phyloP scores from a whole-genome alignment of 352 stramenopile species.

The Pythium utonaiense region DNA sequence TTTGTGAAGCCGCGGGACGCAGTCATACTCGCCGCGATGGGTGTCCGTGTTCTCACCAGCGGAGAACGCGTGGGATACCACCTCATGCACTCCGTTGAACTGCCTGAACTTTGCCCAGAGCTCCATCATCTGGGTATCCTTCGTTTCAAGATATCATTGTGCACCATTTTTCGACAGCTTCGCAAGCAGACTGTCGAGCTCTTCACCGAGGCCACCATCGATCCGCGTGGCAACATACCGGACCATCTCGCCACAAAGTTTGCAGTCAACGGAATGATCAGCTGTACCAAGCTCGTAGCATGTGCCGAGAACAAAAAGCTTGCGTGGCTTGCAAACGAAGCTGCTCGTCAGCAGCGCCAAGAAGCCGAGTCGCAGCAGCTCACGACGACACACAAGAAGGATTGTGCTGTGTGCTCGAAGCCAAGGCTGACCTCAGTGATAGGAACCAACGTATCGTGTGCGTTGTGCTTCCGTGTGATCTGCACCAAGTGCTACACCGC shows the following conservation, averaged over 20 bases:
- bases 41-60: constrained; percentile 27
- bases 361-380: background rate
- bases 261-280: constrained; percentile 21
- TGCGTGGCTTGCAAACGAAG: constrained; percentile 17
- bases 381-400: background rate
- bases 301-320: constrained; percentile 38
- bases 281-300: constrained; percentile 23
- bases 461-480: background rate
- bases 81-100: constrained; percentile 35
- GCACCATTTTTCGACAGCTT: constrained; percentile 13
- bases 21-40: constrained; percentile 43
- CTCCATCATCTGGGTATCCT: constrained; percentile 9
- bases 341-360: background rate
- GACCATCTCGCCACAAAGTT: constrained; percentile 19
- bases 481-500: background rate
- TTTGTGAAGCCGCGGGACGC: constrained; percentile 38
- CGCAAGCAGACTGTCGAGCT: constrained; percentile 24
- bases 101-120: constrained; percentile 8
- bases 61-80: constrained; percentile 44
- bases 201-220: constrained; percentile 25
- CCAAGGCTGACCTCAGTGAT: background rate
- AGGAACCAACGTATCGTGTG: background rate
- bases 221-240: constrained; percentile 15
- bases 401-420: background rate
- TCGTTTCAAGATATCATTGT: constrained; percentile 9